A percentile compares a stretch with the other conserved stretches of the same genome.
Evolutionary conservation across 331 rosid genomes (phyloP).

Genomic region (Rosa hybrid): DNA sequence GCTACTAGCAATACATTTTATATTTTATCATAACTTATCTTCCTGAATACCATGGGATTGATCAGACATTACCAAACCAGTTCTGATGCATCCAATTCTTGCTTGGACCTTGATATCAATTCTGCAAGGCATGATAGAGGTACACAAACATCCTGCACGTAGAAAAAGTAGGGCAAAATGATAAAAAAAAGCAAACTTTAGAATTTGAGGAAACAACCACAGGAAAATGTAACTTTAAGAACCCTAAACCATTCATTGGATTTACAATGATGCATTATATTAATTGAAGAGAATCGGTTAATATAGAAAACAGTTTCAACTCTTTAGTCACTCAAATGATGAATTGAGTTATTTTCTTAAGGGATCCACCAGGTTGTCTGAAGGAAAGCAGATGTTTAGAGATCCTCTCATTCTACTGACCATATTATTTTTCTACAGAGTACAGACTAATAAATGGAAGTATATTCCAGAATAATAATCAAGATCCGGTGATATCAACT

Average conservation of each 20-base stretch:
- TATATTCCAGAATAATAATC: background rate
- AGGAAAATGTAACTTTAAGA: background rate
- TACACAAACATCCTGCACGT: constrained; percentile 86
- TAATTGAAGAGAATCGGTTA: background rate
- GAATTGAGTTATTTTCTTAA: background rate
- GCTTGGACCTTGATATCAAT: constrained; percentile 76
- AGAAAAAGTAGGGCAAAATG: background rate
- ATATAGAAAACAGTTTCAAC: background rate
- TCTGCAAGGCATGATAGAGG: constrained; percentile 89
- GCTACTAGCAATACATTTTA: background rate
- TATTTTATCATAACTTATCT: background rate
- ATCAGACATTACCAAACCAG: constrained; percentile 68
- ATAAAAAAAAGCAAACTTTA: background rate
- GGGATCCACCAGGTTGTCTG: background rate
- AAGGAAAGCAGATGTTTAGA: background rate
- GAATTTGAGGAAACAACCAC: background rate
- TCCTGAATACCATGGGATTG: background rate
- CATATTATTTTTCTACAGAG: too few species aligned
- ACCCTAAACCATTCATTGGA: background rate
- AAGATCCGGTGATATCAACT: constrained; percentile 27
- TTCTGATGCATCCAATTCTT: constrained; percentile 72
- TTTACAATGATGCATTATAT: background rate
- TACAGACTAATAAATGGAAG: background rate
- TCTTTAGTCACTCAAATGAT: background rate
- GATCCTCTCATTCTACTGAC: background rate